These are phyloP conservation scores for Vinca major DNA, from an alignment of 305 asterid species.

Conservation along the genomic window DNA sequence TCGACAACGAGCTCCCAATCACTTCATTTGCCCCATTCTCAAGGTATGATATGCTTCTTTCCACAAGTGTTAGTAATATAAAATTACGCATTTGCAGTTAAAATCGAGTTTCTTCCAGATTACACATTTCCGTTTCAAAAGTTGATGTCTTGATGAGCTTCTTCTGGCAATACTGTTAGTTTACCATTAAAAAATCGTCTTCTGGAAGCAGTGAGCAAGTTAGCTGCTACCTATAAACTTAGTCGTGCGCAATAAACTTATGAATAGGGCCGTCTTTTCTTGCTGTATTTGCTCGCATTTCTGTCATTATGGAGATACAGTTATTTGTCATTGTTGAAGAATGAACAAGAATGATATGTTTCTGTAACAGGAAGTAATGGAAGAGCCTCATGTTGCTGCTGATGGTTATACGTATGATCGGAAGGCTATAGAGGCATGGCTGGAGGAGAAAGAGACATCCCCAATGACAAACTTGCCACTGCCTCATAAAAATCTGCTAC, in stretches of 20 bases:
- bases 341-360: neutral
- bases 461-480: slow-evolving; percentile 50
- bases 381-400: slow-evolving; percentile 78
- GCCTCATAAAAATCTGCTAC: slow-evolving; percentile 48
- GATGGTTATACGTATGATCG: slow-evolving; percentile 75
- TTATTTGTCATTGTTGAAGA: too few species aligned
- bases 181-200: too few species aligned
- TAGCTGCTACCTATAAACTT: too few species aligned
- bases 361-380: slow-evolving; percentile 58
- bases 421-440: slow-evolving; percentile 58
- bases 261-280: too few species aligned
- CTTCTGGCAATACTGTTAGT: too few species aligned
- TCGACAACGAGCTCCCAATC: slow-evolving; percentile 41
- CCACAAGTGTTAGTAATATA: too few species aligned
- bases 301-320: too few species aligned
- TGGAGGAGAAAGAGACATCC: slow-evolving; percentile 39
- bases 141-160: neutral
- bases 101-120: neutral
- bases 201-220: too few species aligned
- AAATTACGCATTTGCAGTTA: too few species aligned
- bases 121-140: neutral
- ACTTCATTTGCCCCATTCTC: slow-evolving; percentile 65
- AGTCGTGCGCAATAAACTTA: too few species aligned
- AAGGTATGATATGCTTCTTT: slow-evolving; percentile 32
- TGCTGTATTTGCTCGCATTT: too few species aligned